Conservation (phyloP, 1,284 basidiomycete genomes). For the Boletus smithii region DNA sequence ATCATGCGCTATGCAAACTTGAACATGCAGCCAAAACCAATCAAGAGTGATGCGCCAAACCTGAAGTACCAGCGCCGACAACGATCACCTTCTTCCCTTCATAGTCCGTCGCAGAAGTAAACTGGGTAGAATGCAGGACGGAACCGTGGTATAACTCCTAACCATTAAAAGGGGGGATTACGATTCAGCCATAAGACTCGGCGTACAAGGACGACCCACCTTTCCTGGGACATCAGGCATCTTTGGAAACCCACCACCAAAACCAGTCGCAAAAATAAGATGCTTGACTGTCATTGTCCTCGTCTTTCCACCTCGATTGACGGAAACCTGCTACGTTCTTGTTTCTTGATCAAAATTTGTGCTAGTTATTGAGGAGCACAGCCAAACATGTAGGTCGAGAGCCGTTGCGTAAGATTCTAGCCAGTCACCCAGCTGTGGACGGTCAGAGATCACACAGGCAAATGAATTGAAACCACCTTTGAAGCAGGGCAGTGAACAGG, state of each 20-base stretch:
- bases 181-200: background rate
- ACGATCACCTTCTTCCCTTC: slow-evolving; percentile 25
- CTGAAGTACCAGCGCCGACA: slow-evolving; percentile 29
- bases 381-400: slow-evolving; percentile 58
- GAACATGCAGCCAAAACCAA: background rate
- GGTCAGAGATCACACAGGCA: background rate
- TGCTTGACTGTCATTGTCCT: slow-evolving; percentile 33
- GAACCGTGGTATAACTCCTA: slow-evolving; percentile 25
- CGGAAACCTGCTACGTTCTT: slow-evolving; percentile 34
- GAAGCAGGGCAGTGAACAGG: slow-evolving; percentile 35
- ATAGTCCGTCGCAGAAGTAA: slow-evolving; percentile 32
- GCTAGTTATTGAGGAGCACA: slow-evolving; percentile 38
- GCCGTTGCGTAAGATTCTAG: slow-evolving; percentile 52
- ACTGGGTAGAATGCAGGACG: slow-evolving; percentile 39
- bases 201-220: slow-evolving; percentile 4
- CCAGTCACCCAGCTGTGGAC: slow-evolving; percentile 50
- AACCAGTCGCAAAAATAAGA: slow-evolving; percentile 40
- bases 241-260: slow-evolving; percentile 36
- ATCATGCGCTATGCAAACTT: slow-evolving; percentile 24
- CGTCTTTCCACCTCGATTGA: slow-evolving; percentile 25
- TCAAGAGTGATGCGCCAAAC: slow-evolving; percentile 11
- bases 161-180: background rate
- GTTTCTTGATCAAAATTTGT: slow-evolving; percentile 34
- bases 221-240: slow-evolving; percentile 30
- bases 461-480: slow-evolving; percentile 23